Conservation (phyloP, 805 yeast genomes). For the Yamadazyma insecticola region DNA sequence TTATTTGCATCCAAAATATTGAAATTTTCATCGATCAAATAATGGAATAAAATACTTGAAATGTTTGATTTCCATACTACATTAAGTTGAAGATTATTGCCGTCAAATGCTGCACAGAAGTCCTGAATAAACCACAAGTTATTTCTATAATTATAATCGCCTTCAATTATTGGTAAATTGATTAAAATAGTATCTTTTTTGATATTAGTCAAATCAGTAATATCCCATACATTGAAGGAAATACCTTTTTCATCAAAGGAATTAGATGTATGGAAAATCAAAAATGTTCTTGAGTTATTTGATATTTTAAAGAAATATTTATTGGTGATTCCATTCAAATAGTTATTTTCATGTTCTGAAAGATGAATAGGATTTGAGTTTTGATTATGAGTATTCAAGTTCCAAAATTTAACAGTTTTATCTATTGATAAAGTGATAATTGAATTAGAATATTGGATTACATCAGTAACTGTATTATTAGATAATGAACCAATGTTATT, state of each 20-base stretch:
- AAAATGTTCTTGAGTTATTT: neutral
- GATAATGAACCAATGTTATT: too few species aligned
- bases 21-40: conserved; percentile 8
- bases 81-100: conserved; percentile 4
- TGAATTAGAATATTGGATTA: conserved; percentile 5
- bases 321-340: conserved; percentile 1
- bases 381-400: conserved; percentile 35
- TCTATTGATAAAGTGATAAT: conserved; percentile 52
- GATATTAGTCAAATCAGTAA: neutral
- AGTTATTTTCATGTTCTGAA: conserved; percentile 2
- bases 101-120: conserved; percentile 8
- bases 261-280: conserved; percentile 8
- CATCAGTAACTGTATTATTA: too few species aligned
- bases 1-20: neutral
- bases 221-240: conserved; percentile 3
- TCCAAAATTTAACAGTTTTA: conserved; percentile 58
- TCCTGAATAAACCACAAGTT: conserved; percentile 49
- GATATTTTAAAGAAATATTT: conserved; percentile 2
- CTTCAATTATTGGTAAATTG: conserved; percentile 2
- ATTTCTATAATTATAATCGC: conserved; percentile 10
- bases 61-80: conserved; percentile 65
- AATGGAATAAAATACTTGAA: conserved; percentile 40
- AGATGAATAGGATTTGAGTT: conserved; percentile 16
- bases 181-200: conserved; percentile 7
- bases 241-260: conserved; percentile 11